Evolutionary conservation across 805 yeast genomes (phyloP).

Genomic region (Spathaspora hagerdaliae): DNA sequence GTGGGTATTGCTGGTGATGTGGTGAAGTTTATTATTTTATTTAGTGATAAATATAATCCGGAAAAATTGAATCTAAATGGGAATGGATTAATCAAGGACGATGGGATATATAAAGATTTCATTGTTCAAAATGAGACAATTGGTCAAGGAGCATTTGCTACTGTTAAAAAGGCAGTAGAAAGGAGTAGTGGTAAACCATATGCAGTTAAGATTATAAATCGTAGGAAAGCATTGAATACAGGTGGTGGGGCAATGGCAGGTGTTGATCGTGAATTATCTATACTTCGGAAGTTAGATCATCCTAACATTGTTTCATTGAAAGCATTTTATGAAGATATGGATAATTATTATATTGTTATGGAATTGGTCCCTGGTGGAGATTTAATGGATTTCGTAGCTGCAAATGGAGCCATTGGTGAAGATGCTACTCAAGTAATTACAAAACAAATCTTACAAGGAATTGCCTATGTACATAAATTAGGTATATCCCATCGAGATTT

Average conservation of each 20-base stretch:
- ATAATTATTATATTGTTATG: constrained; percentile 85
- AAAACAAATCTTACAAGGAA: constrained; percentile 77
- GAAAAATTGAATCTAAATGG: constrained; percentile 16
- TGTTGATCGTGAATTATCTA: constrained; percentile 81
- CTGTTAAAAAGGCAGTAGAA: constrained; percentile 87
- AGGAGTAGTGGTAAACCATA: constrained; percentile 78
- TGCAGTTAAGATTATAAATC: constrained; percentile 88
- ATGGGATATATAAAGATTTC: constrained; percentile 64
- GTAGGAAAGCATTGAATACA: constrained; percentile 67
- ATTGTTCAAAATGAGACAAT: constrained; percentile 79
- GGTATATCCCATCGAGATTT: constrained; percentile 96
- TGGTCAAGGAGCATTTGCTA: constrained; percentile 98
- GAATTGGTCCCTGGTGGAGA: constrained; percentile 97
- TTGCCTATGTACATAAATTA: constrained; percentile 78
- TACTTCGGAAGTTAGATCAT: constrained; percentile 73
- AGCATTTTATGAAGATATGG: constrained; percentile 81
- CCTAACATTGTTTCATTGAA: constrained; percentile 80
- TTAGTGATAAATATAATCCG: constrained; percentile 40
- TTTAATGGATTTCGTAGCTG: constrained; percentile 93
- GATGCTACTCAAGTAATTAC: constrained; percentile 85
- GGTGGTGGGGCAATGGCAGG: constrained; percentile 72
- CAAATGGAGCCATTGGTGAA: constrained; percentile 88
- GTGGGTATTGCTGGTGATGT: constrained; percentile 75
- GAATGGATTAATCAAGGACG: constrained; percentile 26
- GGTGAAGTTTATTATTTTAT: constrained; percentile 47